These are phyloP conservation scores for Botryotinia narcissicola DNA, from an alignment of 2,329 filamentous ascomycete genomes.

Conservation along the genomic window DNA sequence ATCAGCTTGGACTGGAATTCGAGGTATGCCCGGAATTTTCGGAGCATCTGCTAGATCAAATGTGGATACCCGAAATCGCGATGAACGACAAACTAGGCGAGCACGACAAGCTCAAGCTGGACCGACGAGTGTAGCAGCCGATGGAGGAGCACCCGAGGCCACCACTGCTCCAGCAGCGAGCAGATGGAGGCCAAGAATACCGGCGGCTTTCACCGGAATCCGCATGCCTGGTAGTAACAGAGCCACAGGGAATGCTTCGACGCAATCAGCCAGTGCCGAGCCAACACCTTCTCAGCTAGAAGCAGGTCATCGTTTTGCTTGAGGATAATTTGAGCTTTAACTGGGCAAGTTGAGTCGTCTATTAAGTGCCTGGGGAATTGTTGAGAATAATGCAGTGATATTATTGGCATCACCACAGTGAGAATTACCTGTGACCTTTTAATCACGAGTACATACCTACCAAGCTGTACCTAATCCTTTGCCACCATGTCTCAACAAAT, in stretches of 20 bases:
- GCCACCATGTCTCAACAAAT: neutral
- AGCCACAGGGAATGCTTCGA: conserved; percentile 20
- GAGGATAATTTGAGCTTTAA: neutral
- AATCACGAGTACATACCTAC: neutral
- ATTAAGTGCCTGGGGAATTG: neutral
- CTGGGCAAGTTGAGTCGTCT: neutral
- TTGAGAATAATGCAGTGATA: neutral
- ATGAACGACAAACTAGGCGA: conserved; percentile 1
- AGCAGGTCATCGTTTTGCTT: conserved; percentile 26
- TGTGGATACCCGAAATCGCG: conserved; percentile 4
- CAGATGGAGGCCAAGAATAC: conserved; percentile 31
- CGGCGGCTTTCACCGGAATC: conserved; percentile 34
- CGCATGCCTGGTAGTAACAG: conserved; percentile 29
- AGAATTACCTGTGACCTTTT: neutral
- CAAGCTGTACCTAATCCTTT: neutral
- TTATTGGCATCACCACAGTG: neutral
- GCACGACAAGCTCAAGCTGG: conserved; percentile 10
- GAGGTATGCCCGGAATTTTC: conserved; percentile 33
- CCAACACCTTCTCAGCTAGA: conserved; percentile 40
- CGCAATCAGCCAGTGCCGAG: conserved; percentile 19
- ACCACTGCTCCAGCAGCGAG: conserved; percentile 22
- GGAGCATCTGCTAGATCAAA: conserved; percentile 8
- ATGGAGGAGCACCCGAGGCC: conserved; percentile 14
- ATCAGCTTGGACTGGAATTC: conserved; percentile 34
- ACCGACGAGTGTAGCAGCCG: conserved; percentile 5